phyloP scores from a whole-genome alignment of 148 eudicot species.

The Rhododendron simsii region DNA sequence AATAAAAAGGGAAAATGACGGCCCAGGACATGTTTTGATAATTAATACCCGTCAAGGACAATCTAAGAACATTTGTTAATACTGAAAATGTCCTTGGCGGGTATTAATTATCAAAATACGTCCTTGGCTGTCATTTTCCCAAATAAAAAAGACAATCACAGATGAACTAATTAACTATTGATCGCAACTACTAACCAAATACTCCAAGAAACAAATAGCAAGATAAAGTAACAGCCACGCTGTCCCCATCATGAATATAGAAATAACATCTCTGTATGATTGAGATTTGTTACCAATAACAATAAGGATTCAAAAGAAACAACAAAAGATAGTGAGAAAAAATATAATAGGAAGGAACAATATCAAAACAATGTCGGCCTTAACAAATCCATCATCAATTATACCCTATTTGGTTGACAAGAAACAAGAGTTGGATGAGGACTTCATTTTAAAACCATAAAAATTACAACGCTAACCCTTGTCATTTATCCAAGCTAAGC shows the following conservation, averaged over 20 bases:
- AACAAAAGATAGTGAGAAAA: neutral
- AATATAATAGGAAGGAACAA: neutral
- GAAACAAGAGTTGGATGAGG: neutral
- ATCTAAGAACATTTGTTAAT: no score
- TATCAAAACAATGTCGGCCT: neutral
- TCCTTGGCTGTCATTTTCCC: no score
- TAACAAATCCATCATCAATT: neutral
- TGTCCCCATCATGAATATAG: conserved; percentile 5
- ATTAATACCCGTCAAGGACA: no score
- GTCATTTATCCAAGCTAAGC: neutral
- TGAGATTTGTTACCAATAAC: conserved; percentile 15
- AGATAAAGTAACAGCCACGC: conserved; percentile 19
- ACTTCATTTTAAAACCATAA: neutral
- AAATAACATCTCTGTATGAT: neutral
- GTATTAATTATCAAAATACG: no score
- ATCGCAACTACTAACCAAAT: conserved; percentile 19
- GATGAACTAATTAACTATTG: conserved; percentile 8
- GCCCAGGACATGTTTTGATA: no score
- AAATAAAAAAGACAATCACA: neutral
- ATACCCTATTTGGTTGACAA: neutral
- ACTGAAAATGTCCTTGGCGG: no score
- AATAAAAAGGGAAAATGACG: neutral
- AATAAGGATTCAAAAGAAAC: conserved; percentile 14
- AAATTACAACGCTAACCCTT: neutral
- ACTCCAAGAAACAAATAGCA: neutral